Percentiles rank a stretch among this genome's conserved stretches.
These are phyloP conservation scores for Leishmania turanica DNA, from an alignment of 208 protist genomes.

Conservation along the genomic window DNA sequence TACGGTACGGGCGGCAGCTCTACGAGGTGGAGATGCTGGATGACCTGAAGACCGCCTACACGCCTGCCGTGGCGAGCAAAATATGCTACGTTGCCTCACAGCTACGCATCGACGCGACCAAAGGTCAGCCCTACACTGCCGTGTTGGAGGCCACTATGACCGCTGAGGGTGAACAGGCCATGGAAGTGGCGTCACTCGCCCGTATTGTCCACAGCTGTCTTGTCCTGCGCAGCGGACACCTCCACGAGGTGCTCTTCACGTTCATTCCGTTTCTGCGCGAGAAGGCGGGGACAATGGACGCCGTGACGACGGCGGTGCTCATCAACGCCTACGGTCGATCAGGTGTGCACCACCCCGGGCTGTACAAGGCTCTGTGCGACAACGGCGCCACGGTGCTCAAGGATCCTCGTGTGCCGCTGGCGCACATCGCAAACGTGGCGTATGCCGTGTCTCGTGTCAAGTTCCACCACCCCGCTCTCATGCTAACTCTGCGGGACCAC, in stretches of 20 bases:
- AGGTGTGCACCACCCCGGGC: constrained; percentile 67
- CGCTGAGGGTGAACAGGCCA: constrained; percentile 40
- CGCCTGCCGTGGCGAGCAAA: constrained; percentile 50
- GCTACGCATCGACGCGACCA: constrained; percentile 69
- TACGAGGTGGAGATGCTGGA: constrained; percentile 85
- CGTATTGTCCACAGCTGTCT: constrained; percentile 86
- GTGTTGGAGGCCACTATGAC: constrained; percentile 52
- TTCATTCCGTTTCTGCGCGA: constrained; percentile 66
- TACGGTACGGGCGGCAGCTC: constrained; percentile 73
- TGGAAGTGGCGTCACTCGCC: constrained; percentile 67
- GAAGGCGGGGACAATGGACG: constrained; percentile 50
- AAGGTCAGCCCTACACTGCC: constrained; percentile 58
- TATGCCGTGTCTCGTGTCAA: constrained; percentile 82
- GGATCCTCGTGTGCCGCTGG: constrained; percentile 67
- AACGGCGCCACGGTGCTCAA: constrained; percentile 52
- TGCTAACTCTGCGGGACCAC: constrained; percentile 78
- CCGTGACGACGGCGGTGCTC: constrained; percentile 76
- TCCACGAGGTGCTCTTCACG: constrained; percentile 85
- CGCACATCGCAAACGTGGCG: constrained; percentile 86
- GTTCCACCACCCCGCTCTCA: constrained; percentile 66
- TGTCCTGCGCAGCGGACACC: constrained; percentile 63
- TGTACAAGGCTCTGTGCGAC: constrained; percentile 80
- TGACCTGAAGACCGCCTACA: constrained; percentile 60
- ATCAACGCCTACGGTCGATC: constrained; percentile 91
- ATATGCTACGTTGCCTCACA: constrained; percentile 78